These are phyloP conservation scores for Ceratocystis cacaofunesta DNA, from an alignment of 2,329 filamentous ascomycete genomes.

Conservation along the genomic window DNA sequence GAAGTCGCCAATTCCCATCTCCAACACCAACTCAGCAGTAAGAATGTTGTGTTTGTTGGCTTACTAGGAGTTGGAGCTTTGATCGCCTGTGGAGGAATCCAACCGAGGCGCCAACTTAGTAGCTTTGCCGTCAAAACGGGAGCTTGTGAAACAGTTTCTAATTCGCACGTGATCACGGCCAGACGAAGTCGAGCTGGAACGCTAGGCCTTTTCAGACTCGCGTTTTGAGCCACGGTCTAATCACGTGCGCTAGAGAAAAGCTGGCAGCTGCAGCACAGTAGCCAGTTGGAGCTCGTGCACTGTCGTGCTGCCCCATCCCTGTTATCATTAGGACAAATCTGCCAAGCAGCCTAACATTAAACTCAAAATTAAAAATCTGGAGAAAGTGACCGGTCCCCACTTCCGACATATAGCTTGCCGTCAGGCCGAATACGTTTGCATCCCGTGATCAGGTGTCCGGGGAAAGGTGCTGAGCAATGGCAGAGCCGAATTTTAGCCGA, in stretches of 20 bases:
- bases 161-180: background rate
- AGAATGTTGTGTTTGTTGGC: no score
- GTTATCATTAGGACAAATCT: no score
- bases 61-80: background rate
- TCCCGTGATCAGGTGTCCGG: background rate
- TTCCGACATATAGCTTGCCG: background rate
- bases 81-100: background rate
- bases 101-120: background rate
- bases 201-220: background rate
- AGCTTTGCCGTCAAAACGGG: background rate
- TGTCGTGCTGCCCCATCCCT: background rate
- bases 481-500: background rate
- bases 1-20: background rate
- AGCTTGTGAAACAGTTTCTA: background rate
- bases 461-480: background rate
- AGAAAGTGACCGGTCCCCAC: background rate
- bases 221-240: no score
- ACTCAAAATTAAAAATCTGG: background rate
- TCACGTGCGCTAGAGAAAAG: no score
- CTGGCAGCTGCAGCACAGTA: no score
- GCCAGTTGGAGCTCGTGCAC: background rate
- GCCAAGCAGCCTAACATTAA: background rate
- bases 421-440: background rate
- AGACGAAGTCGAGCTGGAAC: background rate
- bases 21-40: background rate